Conservation (phyloP, 2,329 filamentous ascomycete species). For the Nemania sp. region DNA sequence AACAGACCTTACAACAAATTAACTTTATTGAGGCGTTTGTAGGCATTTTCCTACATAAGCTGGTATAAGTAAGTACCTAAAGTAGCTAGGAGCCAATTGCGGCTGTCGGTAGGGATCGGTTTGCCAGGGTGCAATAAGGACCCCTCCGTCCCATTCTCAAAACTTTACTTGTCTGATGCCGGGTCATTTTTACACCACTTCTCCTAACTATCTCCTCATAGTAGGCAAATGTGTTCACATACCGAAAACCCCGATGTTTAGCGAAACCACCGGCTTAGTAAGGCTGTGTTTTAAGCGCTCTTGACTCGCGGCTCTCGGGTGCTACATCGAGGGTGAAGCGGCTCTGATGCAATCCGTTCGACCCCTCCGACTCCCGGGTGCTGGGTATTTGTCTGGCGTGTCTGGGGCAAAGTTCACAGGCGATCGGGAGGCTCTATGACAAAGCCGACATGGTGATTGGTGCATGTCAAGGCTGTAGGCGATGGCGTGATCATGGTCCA, state of each 20-base stretch:
- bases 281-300: conserved; percentile 3
- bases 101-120: conserved; percentile 26
- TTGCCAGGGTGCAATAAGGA: conserved; percentile 7
- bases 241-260: not conserved
- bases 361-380: conserved; percentile 47
- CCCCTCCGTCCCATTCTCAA: conserved; percentile 15
- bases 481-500: conserved; percentile 50
- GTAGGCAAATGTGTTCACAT: not conserved
- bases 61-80: not conserved
- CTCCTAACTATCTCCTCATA: not conserved
- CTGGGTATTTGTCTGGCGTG: conserved; percentile 31
- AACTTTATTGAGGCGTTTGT: too few species aligned
- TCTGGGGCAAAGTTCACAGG: conserved; percentile 29
- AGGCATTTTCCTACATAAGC: not conserved
- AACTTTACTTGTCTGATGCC: not conserved
- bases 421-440: conserved; percentile 45
- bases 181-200: conserved; percentile 13
- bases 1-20: too few species aligned
- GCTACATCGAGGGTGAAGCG: conserved; percentile 32
- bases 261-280: not conserved
- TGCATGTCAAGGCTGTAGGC: conserved; percentile 41
- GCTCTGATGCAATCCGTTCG: conserved; percentile 38
- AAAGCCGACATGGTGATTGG: conserved; percentile 47
- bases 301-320: conserved; percentile 43
- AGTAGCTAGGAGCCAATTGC: not conserved